Evolutionary conservation across 352 stramenopile species (phyloP).

Genomic region (Phytophthora cryptogea): DNA sequence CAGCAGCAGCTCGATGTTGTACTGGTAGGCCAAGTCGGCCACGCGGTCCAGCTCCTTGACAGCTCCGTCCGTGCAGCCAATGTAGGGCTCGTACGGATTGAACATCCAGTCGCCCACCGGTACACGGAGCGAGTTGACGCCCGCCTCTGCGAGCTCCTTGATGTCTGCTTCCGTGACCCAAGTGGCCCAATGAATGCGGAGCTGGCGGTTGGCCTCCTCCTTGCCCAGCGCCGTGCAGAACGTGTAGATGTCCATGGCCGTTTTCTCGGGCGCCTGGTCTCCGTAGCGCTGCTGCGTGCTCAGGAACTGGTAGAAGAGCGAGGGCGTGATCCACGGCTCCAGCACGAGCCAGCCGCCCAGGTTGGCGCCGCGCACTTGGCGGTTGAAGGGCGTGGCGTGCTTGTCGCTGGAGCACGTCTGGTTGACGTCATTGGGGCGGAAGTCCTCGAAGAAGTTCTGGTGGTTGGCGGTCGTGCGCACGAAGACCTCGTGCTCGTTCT

Average conservation of each 20-base stretch:
- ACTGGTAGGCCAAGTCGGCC: conserved; percentile 83
- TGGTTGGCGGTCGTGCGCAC: conserved; percentile 18
- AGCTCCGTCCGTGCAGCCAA: conserved; percentile 91
- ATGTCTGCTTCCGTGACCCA: conserved; percentile 78
- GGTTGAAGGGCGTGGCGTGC: conserved; percentile 32
- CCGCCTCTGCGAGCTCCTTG: conserved; percentile 30
- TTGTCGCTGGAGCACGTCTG: conserved; percentile 31
- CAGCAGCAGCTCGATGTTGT: conserved; percentile 90
- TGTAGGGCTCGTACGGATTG: conserved; percentile 90
- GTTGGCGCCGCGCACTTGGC: conserved; percentile 29
- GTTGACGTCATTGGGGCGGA: conserved; percentile 49
- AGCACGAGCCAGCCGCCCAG: conserved; percentile 33
- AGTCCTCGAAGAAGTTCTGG: conserved; percentile 50
- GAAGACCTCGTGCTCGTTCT: conserved; percentile 55
- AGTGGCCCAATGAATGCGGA: conserved; percentile 92
- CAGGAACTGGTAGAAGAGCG: conserved; percentile 39
- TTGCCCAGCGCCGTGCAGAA: conserved; percentile 56
- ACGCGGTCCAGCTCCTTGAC: conserved; percentile 92
- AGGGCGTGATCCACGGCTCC: conserved; percentile 33
- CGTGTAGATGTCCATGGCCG: conserved; percentile 91
- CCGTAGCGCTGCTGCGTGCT: conserved; percentile 73
- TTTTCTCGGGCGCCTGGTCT: conserved; percentile 77
- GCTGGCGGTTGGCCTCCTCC: conserved; percentile 91
- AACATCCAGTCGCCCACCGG: conserved; percentile 37
- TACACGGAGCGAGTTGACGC: conserved; percentile 28